phyloP scores from a whole-genome alignment of 805 yeast species.

The Saccharomycopsis sp. region DNA sequence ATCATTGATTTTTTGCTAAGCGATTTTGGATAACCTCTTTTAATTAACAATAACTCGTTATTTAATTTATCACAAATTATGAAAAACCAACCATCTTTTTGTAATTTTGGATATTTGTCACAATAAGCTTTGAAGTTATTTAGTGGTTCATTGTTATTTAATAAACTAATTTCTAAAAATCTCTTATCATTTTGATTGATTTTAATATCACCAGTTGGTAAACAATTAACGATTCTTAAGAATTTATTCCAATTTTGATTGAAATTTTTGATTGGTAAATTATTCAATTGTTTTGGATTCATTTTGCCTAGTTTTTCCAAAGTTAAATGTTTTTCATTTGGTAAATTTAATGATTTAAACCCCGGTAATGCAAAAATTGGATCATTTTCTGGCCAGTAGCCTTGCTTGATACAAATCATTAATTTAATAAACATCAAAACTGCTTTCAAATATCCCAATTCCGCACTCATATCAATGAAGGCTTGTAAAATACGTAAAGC shows the following conservation, averaged over 20 bases:
- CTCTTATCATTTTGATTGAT: constrained; percentile 28
- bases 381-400: constrained; percentile 75
- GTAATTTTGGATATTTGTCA: constrained; percentile 80
- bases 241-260: constrained; percentile 37
- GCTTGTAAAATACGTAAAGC: constrained; percentile 91
- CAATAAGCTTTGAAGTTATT: constrained; percentile 62
- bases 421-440: constrained; percentile 52
- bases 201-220: constrained; percentile 50
- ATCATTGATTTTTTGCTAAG: constrained; percentile 5
- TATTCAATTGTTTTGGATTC: constrained; percentile 24
- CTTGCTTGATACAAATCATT: constrained; percentile 85
- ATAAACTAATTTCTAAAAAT: constrained; percentile 33
- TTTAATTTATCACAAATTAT: constrained; percentile 41
- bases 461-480: constrained; percentile 80
- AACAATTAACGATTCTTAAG: constrained; percentile 36
- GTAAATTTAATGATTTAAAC: not conserved
- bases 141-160: constrained; percentile 37
- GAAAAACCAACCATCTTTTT: constrained; percentile 89
- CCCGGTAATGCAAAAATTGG: constrained; percentile 36
- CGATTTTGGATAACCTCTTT: constrained; percentile 60
- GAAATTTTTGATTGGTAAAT: constrained; percentile 7
- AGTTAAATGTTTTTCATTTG: not conserved
- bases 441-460: constrained; percentile 58
- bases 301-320: constrained; percentile 18
- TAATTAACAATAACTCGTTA: constrained; percentile 51